Evolutionary conservation across 306 rosid species (phyloP).

Genomic region (Prunus salicina): DNA sequence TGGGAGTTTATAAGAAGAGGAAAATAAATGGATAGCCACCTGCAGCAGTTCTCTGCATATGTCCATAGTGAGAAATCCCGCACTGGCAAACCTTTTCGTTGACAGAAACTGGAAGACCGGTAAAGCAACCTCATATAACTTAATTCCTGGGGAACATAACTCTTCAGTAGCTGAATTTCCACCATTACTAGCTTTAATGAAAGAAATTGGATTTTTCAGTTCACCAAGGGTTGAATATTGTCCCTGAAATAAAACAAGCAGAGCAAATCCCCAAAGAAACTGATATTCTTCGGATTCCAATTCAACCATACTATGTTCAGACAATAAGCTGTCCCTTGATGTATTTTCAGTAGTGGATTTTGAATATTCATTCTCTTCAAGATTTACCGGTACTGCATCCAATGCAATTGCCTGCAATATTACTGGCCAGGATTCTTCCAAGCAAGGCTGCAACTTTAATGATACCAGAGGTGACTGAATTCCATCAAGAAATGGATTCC

Average conservation of each 20-base stretch:
- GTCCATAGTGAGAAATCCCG: constrained; percentile 62
- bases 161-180: constrained; percentile 47
- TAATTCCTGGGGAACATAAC: constrained; percentile 45
- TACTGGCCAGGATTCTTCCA: constrained; percentile 99
- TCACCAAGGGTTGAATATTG: constrained; percentile 46
- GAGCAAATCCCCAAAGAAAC: constrained; percentile 89
- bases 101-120: constrained; percentile 84
- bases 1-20: constrained; percentile 14
- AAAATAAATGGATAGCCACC: constrained; percentile 44
- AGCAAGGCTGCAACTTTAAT: constrained; percentile 72
- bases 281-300: constrained; percentile 62
- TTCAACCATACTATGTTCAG: constrained; percentile 85
- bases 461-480: constrained; percentile 75
- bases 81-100: constrained; percentile 59
- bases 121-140: constrained; percentile 68
- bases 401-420: constrained; percentile 91
- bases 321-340: constrained; percentile 38
- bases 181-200: constrained; percentile 36
- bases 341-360: constrained; percentile 27
- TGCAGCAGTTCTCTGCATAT: constrained; percentile 79
- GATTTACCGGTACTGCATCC: constrained; percentile 79
- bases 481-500: constrained; percentile 90
- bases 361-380: constrained; percentile 43
- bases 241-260: constrained; percentile 72
- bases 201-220: constrained; percentile 49